phyloP scores from a whole-genome alignment of 2,329 filamentous ascomycete genomes.

The Fonsecaea pedrosoi region DNA sequence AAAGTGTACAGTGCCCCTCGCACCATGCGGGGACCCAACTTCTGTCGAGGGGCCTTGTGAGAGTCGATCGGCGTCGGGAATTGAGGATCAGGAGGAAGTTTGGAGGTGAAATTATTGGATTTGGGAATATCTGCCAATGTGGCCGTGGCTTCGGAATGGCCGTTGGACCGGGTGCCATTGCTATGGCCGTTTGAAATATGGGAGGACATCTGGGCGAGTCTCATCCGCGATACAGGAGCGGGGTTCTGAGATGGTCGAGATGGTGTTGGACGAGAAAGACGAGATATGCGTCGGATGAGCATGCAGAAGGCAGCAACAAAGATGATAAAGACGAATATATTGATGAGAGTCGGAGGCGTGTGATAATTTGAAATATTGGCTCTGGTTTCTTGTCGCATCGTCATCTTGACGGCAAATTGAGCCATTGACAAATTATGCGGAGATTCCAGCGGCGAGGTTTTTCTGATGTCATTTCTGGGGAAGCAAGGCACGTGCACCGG shows the following conservation, averaged over 20 bases:
- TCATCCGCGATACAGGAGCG: slow-evolving; percentile 41
- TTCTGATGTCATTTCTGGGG: slow-evolving; percentile 8
- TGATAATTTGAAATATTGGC: background rate
- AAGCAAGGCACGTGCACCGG: background rate
- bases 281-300: slow-evolving; percentile 28
- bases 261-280: slow-evolving; percentile 21
- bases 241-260: background rate
- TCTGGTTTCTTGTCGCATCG: background rate
- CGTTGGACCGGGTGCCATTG: slow-evolving; percentile 18
- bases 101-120: slow-evolving; percentile 68
- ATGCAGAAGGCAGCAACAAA: slow-evolving; percentile 28
- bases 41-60: slow-evolving; percentile 77
- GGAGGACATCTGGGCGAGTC: slow-evolving; percentile 55
- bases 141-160: slow-evolving; percentile 21
- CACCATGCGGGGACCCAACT: slow-evolving; percentile 81
- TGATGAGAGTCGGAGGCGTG: background rate
- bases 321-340: slow-evolving; percentile 16
- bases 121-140: slow-evolving; percentile 63
- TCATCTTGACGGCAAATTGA: slow-evolving; percentile 11
- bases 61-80: slow-evolving; percentile 83
- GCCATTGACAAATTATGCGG: slow-evolving; percentile 8
- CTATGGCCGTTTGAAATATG: slow-evolving; percentile 45
- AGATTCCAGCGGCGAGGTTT: background rate
- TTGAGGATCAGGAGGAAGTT: slow-evolving; percentile 75
- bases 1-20: slow-evolving; percentile 87